These are phyloP conservation scores for Fusarium sterilihyphosum DNA, from an alignment of 2,329 filamentous ascomycete genomes.

Conservation along the genomic window DNA sequence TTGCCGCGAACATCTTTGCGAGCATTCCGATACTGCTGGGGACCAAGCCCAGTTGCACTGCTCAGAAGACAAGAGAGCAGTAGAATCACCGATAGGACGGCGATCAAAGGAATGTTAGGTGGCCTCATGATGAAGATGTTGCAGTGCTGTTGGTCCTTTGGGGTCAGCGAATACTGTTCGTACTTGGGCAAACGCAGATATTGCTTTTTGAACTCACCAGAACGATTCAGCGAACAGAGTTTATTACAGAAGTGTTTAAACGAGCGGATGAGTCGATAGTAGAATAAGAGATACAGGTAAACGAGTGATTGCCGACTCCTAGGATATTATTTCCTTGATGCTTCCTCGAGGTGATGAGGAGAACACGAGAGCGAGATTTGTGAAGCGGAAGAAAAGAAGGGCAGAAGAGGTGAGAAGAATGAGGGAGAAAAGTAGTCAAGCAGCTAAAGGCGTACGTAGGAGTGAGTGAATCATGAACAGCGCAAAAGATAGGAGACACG, in stretches of 20 bases:
- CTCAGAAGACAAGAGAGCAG: conserved; percentile 34
- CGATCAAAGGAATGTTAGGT: conserved; percentile 42
- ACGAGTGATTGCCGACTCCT: conserved; percentile 10
- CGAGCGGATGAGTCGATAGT: conserved; percentile 4
- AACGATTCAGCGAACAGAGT: neutral
- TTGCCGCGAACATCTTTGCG: conserved; percentile 9
- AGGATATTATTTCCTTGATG: conserved; percentile 1
- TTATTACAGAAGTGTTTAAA: conserved; percentile 1
- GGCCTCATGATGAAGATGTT: conserved; percentile 50
- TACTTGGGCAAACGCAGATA: neutral
- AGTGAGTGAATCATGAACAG: conserved; percentile 13
- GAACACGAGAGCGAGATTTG: conserved; percentile 4
- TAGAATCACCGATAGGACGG: conserved; percentile 47
- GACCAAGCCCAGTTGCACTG: conserved; percentile 7
- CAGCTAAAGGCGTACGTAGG: neutral
- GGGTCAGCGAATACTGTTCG: conserved; percentile 1
- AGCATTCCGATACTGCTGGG: neutral
- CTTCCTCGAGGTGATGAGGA: conserved; percentile 4
- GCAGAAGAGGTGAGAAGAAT: neutral
- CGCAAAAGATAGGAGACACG: conserved; percentile 11
- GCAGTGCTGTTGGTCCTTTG: neutral
- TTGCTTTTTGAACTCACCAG: neutral
- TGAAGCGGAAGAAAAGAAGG: conserved; percentile 1
- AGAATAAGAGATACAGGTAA: conserved; percentile 15
- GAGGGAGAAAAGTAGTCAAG: neutral